phyloP scores from a whole-genome alignment of 2,329 filamentous ascomycete species.

The Aspergillus niger region DNA sequence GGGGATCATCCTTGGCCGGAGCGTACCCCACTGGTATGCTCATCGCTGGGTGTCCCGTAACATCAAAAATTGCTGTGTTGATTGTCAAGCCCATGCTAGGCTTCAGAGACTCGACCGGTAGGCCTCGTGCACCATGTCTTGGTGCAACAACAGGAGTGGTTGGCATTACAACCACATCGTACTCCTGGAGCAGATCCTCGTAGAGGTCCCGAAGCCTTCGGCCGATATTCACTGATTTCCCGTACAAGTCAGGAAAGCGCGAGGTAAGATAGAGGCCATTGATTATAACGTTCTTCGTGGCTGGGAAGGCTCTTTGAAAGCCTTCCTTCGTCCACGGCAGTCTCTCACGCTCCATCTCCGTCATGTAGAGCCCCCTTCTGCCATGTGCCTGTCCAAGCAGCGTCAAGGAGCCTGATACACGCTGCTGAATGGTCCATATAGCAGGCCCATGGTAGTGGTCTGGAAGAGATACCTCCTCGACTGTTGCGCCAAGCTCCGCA shows the following conservation, averaged over 20 bases:
- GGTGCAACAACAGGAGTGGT: conserved; percentile 33
- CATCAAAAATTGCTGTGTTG: conserved; percentile 61
- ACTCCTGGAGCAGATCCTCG: conserved; percentile 41
- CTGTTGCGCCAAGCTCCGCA: conserved; percentile 49
- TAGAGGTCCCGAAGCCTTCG: conserved; percentile 44
- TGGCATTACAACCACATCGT: conserved; percentile 48
- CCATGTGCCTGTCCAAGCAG: conserved; percentile 48
- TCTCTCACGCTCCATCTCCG: conserved; percentile 53
- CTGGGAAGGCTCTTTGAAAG: conserved; percentile 51
- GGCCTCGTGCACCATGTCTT: conserved; percentile 25
- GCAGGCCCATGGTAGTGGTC: conserved; percentile 47
- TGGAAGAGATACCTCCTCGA: conserved; percentile 56
- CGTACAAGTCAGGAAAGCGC: conserved; percentile 44
- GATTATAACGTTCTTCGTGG: conserved; percentile 49
- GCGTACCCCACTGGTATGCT: conserved; percentile 55
- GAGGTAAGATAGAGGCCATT: conserved; percentile 44
- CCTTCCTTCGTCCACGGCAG: conserved; percentile 51
- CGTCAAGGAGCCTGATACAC: conserved; percentile 48
- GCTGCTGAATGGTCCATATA: conserved; percentile 50
- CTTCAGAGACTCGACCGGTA: conserved; percentile 28
- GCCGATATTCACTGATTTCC: conserved; percentile 45
- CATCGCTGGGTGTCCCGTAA: conserved; percentile 60
- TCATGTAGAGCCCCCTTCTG: conserved; percentile 52
- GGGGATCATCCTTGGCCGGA: conserved; percentile 24
- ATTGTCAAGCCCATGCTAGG: conserved; percentile 54